Evolutionary conservation across 768 basidiomycete genomes (phyloP), one percentile per base, ranked within the genome.

Genomic region (Tulasnella sp.): DNA sequence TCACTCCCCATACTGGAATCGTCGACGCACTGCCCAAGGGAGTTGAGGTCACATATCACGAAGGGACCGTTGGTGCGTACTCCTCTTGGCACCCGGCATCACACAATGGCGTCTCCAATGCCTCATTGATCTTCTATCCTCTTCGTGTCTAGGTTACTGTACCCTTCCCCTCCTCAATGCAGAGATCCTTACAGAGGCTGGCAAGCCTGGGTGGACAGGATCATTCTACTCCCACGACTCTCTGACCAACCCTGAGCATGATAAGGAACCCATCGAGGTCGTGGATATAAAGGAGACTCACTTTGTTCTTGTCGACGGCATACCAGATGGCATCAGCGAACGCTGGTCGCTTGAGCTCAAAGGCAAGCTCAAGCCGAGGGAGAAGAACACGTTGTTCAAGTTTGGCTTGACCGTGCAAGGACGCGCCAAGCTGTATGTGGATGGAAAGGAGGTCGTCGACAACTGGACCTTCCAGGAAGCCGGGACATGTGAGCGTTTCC

Each of bases 381-480:
- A 68, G 25, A 61, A 63, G 9, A 64, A 60, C 27, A 68, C 66
- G 11, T 67, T 67, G 19, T 74, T 68, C 62, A 67, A 70, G 58
- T 73, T 73, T 59, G 70, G 70, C 4, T 49, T 66, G 15, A 61
- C 63, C 19, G 68, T 71, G 31, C 68, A 67, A 25, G 71, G 70
- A 17, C 55, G 63, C 41, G 81, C 80, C 4, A 83, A 83, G 68
- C 70, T 89, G 1, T 87, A 75, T 71, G 68, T 87, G 29, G 66
- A 73, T 59, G 71, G 69, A n/a, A 59, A 70, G 60, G 56, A 70
- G 45, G 60, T 70, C 41, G 61, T 92, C 54, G 87, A 92, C 66
- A 90, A 90, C 70, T 88, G 86, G 80, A 85, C 83, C 9, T 75
- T 80, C 24, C 87, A 67, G 75, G 74, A 1, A 78, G 77, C 0